Percentiles rank a stretch among this genome's conserved stretches.
Evolutionary conservation across 345 rosid genomes (phyloP).

Genomic region (Raphanus sativus): DNA sequence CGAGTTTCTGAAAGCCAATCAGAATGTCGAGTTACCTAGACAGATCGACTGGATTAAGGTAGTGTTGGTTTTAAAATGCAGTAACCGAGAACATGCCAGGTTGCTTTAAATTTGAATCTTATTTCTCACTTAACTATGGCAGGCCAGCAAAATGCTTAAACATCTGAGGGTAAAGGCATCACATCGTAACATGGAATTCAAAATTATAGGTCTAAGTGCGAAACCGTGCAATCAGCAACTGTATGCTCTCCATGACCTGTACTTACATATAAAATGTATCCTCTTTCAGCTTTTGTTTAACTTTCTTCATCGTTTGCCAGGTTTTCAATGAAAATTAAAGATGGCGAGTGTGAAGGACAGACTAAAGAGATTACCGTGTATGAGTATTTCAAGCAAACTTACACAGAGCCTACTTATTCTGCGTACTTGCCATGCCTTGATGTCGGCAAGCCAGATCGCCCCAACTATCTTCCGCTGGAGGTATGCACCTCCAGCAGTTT

Average conservation of each 20-base stretch:
- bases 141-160: slow-evolving; percentile 78
- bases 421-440: slow-evolving; percentile 78
- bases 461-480: slow-evolving; percentile 81
- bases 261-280: not conserved
- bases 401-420: slow-evolving; percentile 58
- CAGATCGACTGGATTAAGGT: slow-evolving; percentile 76
- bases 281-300: not conserved
- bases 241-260: slow-evolving; percentile 47
- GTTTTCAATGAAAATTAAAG: slow-evolving; percentile 65
- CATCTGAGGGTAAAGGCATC: slow-evolving; percentile 64
- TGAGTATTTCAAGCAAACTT: slow-evolving; percentile 68
- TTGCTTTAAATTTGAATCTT: slow-evolving; percentile 1
- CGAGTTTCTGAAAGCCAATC: slow-evolving; percentile 58
- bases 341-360: slow-evolving; percentile 41
- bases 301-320: slow-evolving; percentile 42
- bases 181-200: slow-evolving; percentile 69
- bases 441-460: slow-evolving; percentile 87
- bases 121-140: slow-evolving; percentile 25
- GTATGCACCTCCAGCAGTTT: slow-evolving; percentile 37
- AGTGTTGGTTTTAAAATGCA: slow-evolving; percentile 19
- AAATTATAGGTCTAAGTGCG: slow-evolving; percentile 69
- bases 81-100: not conserved
- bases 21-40: slow-evolving; percentile 55
- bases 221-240: slow-evolving; percentile 76
- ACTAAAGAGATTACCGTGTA: slow-evolving; percentile 63